Base-by-base conservation (phyloP, 331 rosid genomes). In the Acacia pycnantha region DNA sequence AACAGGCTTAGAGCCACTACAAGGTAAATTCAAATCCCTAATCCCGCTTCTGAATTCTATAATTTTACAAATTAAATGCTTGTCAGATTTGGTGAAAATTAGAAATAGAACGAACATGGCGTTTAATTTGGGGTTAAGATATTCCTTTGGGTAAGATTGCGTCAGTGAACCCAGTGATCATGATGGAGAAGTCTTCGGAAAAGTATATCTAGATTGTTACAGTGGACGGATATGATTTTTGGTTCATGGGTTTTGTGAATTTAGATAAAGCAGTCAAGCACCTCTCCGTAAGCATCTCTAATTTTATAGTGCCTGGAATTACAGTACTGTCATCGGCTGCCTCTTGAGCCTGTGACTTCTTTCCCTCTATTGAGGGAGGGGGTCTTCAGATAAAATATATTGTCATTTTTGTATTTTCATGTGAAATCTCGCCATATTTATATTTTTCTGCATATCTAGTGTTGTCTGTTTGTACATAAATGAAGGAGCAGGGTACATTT, bases 201-300 rank as follows among this genome's bases (percentile, higher is more conserved):
- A 93, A 82, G 86, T 95, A 95, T 78, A 83, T 93, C 7, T 93
- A 95, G 87, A 74, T 91, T 73, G 76, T 84, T 16, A 95, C 97
- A 0, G 81, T 89, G 3, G 97, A 93, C 47, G 98, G 94, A 4
- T 97, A 90, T 86, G 97, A 93, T 77, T 95, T 95, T 82, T 95
- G 98, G 97, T 91, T 88, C 66, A 95, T 93, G 97, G 98, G 97
- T n/a, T 95, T 95, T 78, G 91, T 93, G 11, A 95, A 90, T 46
- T 90, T 84, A 82, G 97, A 90, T n/a, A 95, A 95, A 80, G 97
- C 97, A 11, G 75, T 79, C 11, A 88, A 77, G 83, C 88, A 95
- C 82, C 85, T 93, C 41, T 86, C 91, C 0, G 87, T 87, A 29
- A 84, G 86, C 53, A 56, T 91, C 46, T 90, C 91, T 22, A 62